phyloP scores from a whole-genome alignment of 2,329 filamentous ascomycete species.

The Didymellaceae sp. region DNA sequence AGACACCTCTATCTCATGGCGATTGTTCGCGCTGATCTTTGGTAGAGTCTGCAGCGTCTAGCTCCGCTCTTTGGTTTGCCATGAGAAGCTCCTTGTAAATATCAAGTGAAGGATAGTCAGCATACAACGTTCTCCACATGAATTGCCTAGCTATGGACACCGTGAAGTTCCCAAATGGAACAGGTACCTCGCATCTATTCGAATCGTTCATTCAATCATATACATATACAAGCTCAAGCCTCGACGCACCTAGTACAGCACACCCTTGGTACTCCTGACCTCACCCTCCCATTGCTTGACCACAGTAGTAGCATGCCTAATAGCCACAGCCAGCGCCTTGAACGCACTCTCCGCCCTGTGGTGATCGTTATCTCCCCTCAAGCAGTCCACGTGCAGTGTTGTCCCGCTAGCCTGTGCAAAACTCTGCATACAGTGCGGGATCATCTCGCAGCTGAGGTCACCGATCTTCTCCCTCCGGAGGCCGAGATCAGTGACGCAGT shows the following conservation, averaged over 20 bases:
- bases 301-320: slow-evolving; percentile 75
- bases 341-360: slow-evolving; percentile 96
- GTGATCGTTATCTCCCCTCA: slow-evolving; percentile 92
- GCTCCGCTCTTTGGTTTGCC: too few relatives aligned
- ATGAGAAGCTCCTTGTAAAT: too few relatives aligned
- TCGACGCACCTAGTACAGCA: slow-evolving; percentile 67
- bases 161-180: too few relatives aligned
- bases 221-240: too few relatives aligned
- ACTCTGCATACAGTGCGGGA: slow-evolving; percentile 92
- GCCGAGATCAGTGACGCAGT: slow-evolving; percentile 80
- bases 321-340: slow-evolving; percentile 90
- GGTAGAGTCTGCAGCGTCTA: too few relatives aligned
- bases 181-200: too few relatives aligned
- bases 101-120: too few relatives aligned
- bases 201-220: too few relatives aligned
- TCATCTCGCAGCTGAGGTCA: slow-evolving; percentile 89
- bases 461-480: slow-evolving; percentile 92
- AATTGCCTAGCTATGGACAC: too few relatives aligned
- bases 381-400: slow-evolving; percentile 93
- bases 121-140: too few relatives aligned
- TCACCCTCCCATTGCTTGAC: slow-evolving; percentile 86
- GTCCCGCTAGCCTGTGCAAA: slow-evolving; percentile 90
- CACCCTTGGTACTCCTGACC: slow-evolving; percentile 95
- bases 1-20: too few relatives aligned
- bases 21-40: too few relatives aligned